These are phyloP conservation scores for Camptophora hylomeconis DNA, from an alignment of 2,329 filamentous ascomycete genomes.

Conservation along the genomic window DNA sequence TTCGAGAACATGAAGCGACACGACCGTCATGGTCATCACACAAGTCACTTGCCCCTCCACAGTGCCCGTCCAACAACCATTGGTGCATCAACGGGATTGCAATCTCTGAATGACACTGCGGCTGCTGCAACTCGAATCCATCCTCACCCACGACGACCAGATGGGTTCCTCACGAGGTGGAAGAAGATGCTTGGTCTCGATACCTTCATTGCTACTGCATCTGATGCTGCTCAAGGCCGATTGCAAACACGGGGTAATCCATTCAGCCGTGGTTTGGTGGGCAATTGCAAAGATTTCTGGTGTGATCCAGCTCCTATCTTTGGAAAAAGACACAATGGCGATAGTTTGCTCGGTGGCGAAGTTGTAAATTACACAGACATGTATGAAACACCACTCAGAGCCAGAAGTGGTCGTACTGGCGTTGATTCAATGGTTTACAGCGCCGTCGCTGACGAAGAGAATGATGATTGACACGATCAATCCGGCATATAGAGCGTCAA, in stretches of 20 bases:
- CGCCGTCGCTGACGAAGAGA: conserved; percentile 34
- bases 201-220: conserved; percentile 81
- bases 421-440: conserved; percentile 43
- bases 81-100: conserved; percentile 10
- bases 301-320: conserved; percentile 77
- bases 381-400: conserved; percentile 70
- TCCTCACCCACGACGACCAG: conserved; percentile 46
- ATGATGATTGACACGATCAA: conserved; percentile 12
- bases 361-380: conserved; percentile 75
- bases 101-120: conserved; percentile 23
- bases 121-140: conserved; percentile 13
- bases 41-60: conserved; percentile 24
- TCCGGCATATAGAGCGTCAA: background rate
- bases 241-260: conserved; percentile 54
- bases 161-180: conserved; percentile 65
- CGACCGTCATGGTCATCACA: conserved; percentile 17
- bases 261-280: conserved; percentile 68
- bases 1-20: conserved; percentile 91
- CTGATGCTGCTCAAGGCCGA: conserved; percentile 46
- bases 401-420: conserved; percentile 45
- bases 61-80: conserved; percentile 29
- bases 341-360: conserved; percentile 51
- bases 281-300: conserved; percentile 95
- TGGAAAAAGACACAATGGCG: conserved; percentile 57
- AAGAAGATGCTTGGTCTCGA: conserved; percentile 78